A percentile compares a stretch with the other conserved stretches of the same genome.
These are phyloP conservation scores for Megacollybia marginata DNA, from an alignment of 768 basidiomycete species.

Conservation along the genomic window DNA sequence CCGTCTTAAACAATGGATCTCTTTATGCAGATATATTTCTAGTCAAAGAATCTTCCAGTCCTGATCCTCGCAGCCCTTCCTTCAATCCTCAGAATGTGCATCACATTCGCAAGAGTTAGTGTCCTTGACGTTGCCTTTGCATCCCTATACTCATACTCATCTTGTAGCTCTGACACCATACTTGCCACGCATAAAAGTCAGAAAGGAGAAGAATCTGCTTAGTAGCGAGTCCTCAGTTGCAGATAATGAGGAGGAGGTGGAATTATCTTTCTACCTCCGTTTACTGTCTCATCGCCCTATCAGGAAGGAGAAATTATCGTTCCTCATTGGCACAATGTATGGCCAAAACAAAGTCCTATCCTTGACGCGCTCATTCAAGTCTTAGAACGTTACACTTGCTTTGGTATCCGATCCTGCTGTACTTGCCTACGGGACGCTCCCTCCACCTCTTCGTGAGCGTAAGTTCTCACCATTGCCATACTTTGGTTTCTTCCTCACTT, in stretches of 20 bases:
- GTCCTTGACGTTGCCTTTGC: neutral
- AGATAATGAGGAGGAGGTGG: slow-evolving; percentile 43
- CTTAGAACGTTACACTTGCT: slow-evolving; percentile 83
- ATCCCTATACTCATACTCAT: slow-evolving; percentile 2
- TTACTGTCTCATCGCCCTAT: neutral
- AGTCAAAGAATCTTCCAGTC: slow-evolving; percentile 54
- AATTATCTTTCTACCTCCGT: slow-evolving; percentile 1
- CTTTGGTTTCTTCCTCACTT: slow-evolving; percentile 6
- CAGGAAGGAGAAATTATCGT: slow-evolving; percentile 51
- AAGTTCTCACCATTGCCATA: slow-evolving; percentile 19
- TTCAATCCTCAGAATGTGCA: slow-evolving; percentile 57
- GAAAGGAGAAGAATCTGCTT: slow-evolving; percentile 82
- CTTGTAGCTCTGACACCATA: slow-evolving; percentile 79
- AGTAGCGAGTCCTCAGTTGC: slow-evolving; percentile 30
- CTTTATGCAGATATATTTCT: slow-evolving; percentile 83
- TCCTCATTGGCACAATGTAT: slow-evolving; percentile 78
- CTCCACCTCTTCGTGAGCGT: slow-evolving; percentile 59
- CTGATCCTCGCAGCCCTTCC: slow-evolving; percentile 47
- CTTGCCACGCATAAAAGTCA: slow-evolving; percentile 56
- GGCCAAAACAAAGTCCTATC: slow-evolving; percentile 7
- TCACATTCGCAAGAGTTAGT: slow-evolving; percentile 69
- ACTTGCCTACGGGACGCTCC: slow-evolving; percentile 47
- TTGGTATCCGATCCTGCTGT: slow-evolving; percentile 65
- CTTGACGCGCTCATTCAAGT: neutral
- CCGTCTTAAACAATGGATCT: slow-evolving; percentile 70